Percentiles rank a stretch among this genome's conserved stretches.
phyloP scores from a whole-genome alignment of 1,139 yeast genomes.

The Lodderomyces jiufengensis region DNA sequence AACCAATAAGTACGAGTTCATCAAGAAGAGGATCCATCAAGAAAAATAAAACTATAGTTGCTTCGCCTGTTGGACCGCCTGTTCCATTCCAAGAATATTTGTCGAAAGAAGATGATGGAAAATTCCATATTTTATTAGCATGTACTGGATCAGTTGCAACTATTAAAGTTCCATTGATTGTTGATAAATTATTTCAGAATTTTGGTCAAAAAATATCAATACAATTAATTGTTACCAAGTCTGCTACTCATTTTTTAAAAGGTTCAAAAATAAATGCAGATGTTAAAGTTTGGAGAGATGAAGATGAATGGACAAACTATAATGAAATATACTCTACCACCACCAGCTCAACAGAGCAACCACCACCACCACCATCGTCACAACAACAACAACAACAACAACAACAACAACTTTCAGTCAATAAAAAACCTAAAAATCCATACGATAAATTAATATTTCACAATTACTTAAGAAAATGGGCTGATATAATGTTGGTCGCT shows the following conservation, averaged over 20 bases:
- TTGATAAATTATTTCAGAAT: conserved; percentile 74
- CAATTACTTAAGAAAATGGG: conserved; percentile 91
- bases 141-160: conserved; percentile 98
- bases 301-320: conserved; percentile 79
- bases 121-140: conserved; percentile 81
- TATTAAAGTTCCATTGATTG: conserved; percentile 81
- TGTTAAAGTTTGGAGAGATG: conserved; percentile 90
- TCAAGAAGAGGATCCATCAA: conserved; percentile 22
- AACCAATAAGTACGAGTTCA: conserved; percentile 9
- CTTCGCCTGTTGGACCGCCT: conserved; percentile 62
- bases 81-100: conserved; percentile 73
- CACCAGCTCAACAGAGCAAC: conserved; percentile 5
- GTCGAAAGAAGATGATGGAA: conserved; percentile 70
- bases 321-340: conserved; percentile 31
- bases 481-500: conserved; percentile 85
- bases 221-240: conserved; percentile 79
- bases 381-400: not conserved
- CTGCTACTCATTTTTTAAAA: conserved; percentile 78
- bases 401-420: conserved; percentile 1
- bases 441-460: conserved; percentile 60
- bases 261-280: conserved; percentile 77
- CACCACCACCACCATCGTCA: too few relatives aligned
- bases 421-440: conserved; percentile 36
- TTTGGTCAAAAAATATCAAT: conserved; percentile 74
- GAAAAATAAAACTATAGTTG: conserved; percentile 32